Evolutionary conservation across 1,139 yeast genomes (phyloP), one percentile per base, ranked within the genome.

Genomic region (Lipomyces yarrowii): DNA sequence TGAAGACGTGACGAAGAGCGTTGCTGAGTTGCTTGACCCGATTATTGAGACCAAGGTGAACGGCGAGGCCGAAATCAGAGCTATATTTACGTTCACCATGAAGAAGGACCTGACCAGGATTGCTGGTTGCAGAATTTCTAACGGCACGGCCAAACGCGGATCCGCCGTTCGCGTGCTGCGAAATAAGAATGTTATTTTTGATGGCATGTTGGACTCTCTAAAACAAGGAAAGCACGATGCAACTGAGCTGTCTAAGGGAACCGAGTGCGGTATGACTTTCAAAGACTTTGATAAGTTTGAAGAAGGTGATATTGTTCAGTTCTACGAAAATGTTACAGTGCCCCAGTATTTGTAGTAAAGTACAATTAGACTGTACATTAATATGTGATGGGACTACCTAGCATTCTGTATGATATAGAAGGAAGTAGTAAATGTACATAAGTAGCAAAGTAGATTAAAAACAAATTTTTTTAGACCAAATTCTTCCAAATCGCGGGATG

Each of bases 91-190:
- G 52, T 88, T 93, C 68, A 83, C 89, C 4, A 78, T 80, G 33
- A 78, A 82, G 69, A 81, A 82, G 68, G 85, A 84, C 71, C 82
- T 81, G 64, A 81, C 80, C 63, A 83, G 83, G 71, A 85, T 94
- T 73, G 99, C 98, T 0, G 99, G 99, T 4, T 90, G 96, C 74
- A 87, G 89, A 74, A 92, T 94, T n/a, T 75, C 79, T 23, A 84
- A 83, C 60, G 99, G 99, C 11, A 76, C 80, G 1, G 77, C 94
- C 57, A 84, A 85, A 71, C 83, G 90, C 70, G 82, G 86, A 15
- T 80, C 89, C 0, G 78, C 79, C 53, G 86, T 92, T 15, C 86
- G 89, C 74, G 88, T 94, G 1, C 72, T 86, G 64, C 84, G 98
- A 72, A 72, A 78, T 6, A 82, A 79, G 11, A 79, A 84, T 59